phyloP scores from a whole-genome alignment of 73 alveolate species.

The Tetrahymena elliotti region DNA sequence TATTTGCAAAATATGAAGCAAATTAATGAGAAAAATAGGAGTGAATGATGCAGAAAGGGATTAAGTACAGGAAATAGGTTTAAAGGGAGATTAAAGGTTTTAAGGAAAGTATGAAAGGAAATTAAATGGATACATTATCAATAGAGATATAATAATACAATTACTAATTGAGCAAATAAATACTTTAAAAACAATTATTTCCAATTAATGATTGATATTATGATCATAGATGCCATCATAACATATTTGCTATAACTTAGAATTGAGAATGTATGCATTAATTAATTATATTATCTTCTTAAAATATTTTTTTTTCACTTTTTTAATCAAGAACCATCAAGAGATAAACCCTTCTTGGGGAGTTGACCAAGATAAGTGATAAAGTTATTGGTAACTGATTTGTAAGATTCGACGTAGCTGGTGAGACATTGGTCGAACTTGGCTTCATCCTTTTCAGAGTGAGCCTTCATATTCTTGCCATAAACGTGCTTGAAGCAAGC shows the following conservation, averaged over 20 bases:
- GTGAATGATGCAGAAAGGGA: neutral
- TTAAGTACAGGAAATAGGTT: neutral
- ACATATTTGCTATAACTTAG: neutral
- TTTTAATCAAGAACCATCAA: neutral
- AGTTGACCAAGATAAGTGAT: neutral
- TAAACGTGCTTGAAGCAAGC: neutral
- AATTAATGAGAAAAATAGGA: neutral
- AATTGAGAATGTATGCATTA: neutral
- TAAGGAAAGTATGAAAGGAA: neutral
- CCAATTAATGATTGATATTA: neutral
- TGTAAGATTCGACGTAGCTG: neutral
- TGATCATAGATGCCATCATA: neutral
- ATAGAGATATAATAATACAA: neutral
- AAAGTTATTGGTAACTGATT: neutral
- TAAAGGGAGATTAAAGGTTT: neutral
- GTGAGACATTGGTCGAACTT: neutral
- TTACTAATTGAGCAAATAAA: neutral
- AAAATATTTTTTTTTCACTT: neutral
- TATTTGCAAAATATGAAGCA: neutral
- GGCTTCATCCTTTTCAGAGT: neutral
- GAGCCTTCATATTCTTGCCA: neutral
- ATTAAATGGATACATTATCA: neutral
- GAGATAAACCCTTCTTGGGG: neutral
- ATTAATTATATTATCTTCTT: neutral
- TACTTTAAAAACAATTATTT: neutral